Conservation (phyloP, 805 yeast genomes). For the Kodamaea fukazawae region DNA sequence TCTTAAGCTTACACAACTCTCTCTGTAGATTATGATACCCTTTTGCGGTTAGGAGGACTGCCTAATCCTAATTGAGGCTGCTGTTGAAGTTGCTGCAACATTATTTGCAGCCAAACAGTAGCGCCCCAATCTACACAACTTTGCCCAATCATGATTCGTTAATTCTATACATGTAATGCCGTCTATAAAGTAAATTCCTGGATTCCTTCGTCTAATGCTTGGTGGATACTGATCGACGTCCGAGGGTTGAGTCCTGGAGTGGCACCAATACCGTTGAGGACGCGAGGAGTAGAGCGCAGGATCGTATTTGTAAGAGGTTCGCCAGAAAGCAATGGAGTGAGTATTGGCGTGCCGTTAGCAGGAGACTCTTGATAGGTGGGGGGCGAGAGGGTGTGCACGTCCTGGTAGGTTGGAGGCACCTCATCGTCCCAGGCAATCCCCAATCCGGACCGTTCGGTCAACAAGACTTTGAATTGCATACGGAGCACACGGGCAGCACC, state of each 20-base stretch:
- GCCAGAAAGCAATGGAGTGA: slow-evolving; percentile 20
- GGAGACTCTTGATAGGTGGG: slow-evolving; percentile 59
- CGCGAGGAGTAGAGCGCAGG: slow-evolving; percentile 30
- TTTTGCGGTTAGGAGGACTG: no score
- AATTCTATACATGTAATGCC: no score
- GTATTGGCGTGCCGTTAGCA: slow-evolving; percentile 15
- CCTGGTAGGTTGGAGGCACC: slow-evolving; percentile 94
- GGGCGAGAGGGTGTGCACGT: slow-evolving; percentile 79
- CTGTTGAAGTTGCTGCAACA: no score
- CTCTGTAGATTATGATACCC: no score
- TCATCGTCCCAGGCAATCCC: slow-evolving; percentile 99
- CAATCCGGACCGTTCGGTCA: slow-evolving; percentile 89
- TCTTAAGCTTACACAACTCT: no score
- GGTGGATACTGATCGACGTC: slow-evolving; percentile 22
- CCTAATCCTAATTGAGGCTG: no score
- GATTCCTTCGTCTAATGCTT: slow-evolving; percentile 30
- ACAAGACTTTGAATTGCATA: slow-evolving; percentile 84
- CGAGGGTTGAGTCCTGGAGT: slow-evolving; percentile 31
- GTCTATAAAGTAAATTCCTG: slow-evolving; percentile 30
- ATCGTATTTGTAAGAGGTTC: slow-evolving; percentile 11
- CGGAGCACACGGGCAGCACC: slow-evolving; percentile 93
- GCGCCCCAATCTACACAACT: no score
- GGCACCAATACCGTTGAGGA: slow-evolving; percentile 43
- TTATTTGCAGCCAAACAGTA: no score
- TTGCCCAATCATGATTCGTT: no score